A percentile compares a stretch with the other conserved stretches of the same genome.
phyloP scores from a whole-genome alignment of 305 asterid genomes.

The Fraxinus platypoda region DNA sequence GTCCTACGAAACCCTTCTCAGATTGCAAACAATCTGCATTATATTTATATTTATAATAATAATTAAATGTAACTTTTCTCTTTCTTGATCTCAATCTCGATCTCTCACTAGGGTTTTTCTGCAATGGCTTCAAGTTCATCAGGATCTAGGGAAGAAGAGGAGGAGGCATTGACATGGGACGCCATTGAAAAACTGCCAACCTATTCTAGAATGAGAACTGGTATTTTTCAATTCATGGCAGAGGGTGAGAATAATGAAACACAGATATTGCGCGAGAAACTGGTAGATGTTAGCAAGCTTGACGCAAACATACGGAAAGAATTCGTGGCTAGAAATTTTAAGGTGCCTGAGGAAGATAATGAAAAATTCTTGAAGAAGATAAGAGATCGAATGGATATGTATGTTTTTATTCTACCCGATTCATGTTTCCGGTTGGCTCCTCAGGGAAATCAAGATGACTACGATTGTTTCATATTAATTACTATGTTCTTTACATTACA shows the following conservation, averaged over 20 bases:
- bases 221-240: conserved; percentile 46
- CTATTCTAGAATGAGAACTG: conserved; percentile 61
- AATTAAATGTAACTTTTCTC: not conserved
- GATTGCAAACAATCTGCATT: not conserved
- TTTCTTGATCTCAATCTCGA: not conserved
- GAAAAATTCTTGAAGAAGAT: conserved; percentile 72
- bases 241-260: conserved; percentile 36
- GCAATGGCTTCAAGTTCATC: not conserved
- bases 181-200: conserved; percentile 83
- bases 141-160: conserved; percentile 46
- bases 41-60: not conserved
- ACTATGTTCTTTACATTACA: conserved; percentile 13
- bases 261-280: conserved; percentile 47
- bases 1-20: not conserved
- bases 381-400: conserved; percentile 74
- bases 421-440: not conserved
- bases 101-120: not conserved
- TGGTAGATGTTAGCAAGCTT: conserved; percentile 67
- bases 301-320: conserved; percentile 57
- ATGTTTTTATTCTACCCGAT: conserved; percentile 6
- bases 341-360: conserved; percentile 93
- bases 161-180: conserved; percentile 84
- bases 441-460: not conserved
- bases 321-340: conserved; percentile 66
- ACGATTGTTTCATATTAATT: not conserved